Percentiles rank a stretch among this genome's conserved stretches.
phyloP scores from a whole-genome alignment of 139 green algal species.

The Chlamydomonas incerta region DNA sequence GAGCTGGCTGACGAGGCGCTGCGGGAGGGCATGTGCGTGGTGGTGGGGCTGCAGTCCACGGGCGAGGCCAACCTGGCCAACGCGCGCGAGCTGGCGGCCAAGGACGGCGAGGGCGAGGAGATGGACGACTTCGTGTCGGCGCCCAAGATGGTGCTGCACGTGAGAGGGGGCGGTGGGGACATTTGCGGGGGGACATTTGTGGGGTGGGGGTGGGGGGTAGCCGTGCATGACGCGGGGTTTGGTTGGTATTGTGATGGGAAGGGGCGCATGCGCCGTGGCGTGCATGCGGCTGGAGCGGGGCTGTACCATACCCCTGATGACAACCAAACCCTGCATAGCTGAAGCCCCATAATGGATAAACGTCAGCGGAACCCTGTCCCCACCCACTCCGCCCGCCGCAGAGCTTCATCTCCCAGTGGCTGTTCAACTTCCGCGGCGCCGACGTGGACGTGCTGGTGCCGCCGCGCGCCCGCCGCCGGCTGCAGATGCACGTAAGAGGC shows the following conservation, averaged over 20 bases:
- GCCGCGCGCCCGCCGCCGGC: neutral
- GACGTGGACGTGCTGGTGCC: neutral
- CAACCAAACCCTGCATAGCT: no score
- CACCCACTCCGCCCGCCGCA: neutral
- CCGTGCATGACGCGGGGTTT: no score
- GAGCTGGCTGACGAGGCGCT: conserved; percentile 75
- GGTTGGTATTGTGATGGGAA: no score
- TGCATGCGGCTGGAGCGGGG: no score
- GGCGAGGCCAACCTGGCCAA: conserved; percentile 82
- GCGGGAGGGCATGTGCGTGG: conserved; percentile 72
- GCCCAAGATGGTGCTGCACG: conserved; percentile 74
- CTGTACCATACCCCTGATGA: no score
- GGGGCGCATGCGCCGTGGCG: no score
- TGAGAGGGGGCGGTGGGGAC: neutral
- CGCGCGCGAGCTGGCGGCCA: conserved; percentile 14
- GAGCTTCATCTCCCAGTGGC: conserved; percentile 48
- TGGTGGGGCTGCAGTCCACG: conserved; percentile 88
- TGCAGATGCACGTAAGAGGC: conserved; percentile 28
- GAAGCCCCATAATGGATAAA: no score
- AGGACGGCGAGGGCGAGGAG: conserved; percentile 51
- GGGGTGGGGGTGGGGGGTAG: neutral
- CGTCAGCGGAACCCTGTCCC: no score
- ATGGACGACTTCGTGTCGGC: conserved; percentile 88
- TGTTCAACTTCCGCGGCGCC: conserved; percentile 36
- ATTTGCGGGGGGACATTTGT: no score